Percentiles rank a stretch among this genome's conserved stretches.
These are phyloP conservation scores for Gracilaria domingensis DNA, from an alignment of 23 red algal species.

Conservation along the genomic window DNA sequence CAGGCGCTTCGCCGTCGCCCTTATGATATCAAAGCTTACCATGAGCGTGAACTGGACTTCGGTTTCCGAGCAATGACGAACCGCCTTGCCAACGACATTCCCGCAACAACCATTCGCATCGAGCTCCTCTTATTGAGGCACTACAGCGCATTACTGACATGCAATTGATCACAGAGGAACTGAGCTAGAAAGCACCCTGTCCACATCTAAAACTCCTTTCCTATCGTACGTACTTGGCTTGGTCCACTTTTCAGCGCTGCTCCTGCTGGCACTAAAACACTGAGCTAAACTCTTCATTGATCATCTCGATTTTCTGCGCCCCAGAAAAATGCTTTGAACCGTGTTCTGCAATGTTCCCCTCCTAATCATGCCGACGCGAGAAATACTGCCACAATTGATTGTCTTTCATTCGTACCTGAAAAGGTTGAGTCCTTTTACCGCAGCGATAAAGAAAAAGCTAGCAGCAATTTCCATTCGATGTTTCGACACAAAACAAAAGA, in stretches of 20 bases:
- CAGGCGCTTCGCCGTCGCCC: slow-evolving; percentile 1
- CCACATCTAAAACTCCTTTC: not conserved
- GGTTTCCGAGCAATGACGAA: slow-evolving; percentile 43
- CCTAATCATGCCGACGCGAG: slow-evolving; percentile 47
- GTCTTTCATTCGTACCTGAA: slow-evolving; percentile 62
- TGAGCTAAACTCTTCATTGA: slow-evolving; percentile 73
- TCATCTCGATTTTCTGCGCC: slow-evolving; percentile 9
- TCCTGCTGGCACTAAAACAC: slow-evolving; percentile 62
- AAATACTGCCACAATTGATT: slow-evolving; percentile 75
- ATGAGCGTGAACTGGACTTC: slow-evolving; percentile 52
- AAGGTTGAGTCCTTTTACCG: slow-evolving; percentile 68
- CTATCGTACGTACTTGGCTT: slow-evolving; percentile 21
- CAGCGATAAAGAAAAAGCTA: slow-evolving; percentile 79
- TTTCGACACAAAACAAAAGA: slow-evolving; percentile 80
- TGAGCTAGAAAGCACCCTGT: slow-evolving; percentile 13
- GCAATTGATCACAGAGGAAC: slow-evolving; percentile 46
- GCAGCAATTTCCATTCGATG: slow-evolving; percentile 74
- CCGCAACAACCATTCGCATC: not conserved
- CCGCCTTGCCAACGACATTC: slow-evolving; percentile 52
- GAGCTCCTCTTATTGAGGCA: slow-evolving; percentile 40
- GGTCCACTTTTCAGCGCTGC: slow-evolving; percentile 35
- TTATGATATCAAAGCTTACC: slow-evolving; percentile 33
- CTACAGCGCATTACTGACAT: slow-evolving; percentile 46
- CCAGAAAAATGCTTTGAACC: slow-evolving; percentile 32
- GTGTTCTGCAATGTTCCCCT: slow-evolving; percentile 35